Evolutionary conservation across 2,329 filamentous ascomycete species (phyloP), one percentile per base, ranked within the genome.

Genomic region (Fusarium sp.): DNA sequence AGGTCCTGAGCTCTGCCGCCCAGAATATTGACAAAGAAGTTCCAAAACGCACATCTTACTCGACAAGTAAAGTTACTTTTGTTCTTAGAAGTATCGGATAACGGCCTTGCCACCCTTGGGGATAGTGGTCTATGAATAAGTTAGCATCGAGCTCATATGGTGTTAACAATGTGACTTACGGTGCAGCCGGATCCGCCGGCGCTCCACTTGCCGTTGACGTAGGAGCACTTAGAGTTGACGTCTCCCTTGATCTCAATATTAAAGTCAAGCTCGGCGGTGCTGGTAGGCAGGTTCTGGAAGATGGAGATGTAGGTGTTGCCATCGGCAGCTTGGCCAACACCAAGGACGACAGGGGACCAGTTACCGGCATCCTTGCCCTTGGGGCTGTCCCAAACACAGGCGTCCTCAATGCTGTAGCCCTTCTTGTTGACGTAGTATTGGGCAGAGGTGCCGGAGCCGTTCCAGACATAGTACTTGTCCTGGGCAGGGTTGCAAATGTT

Each of bases 351-450:
- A 30, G 96, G 94, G 49, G 96, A 91, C 86, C 88, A 97, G 88
- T 99, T 98, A 71, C 96, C 90, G 62, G 89, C 84, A 21, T 85
- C 85, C 53, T 87, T 84, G 41, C 83, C 80, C 19, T 71, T 73
- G 23, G 74, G n/a, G 77, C 83, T 85, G 70, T 78, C 79, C 96
- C 96, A 98, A 62, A 87, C 81, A 83, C 96, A 99, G 52, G 88
- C 92, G 14, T 94, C 81, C 70, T 89, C 79, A 62, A 89, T 82
- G 19, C 81, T 75, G 55, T 91, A 84, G 65, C 93, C 94, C 74
- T 88, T 86, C 75, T 92, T 92, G 88, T 98, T 98, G 82, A 98
- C 88, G 79, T 99, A 99, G 87, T 97, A 98, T 83, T 98, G 96
- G 45, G 94, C 94, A 49, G 93, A 94, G 54, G 96, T 98, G 52